phyloP scores from a whole-genome alignment of 2,329 filamentous ascomycete species.

The Fusarium brevicatenulatum region DNA sequence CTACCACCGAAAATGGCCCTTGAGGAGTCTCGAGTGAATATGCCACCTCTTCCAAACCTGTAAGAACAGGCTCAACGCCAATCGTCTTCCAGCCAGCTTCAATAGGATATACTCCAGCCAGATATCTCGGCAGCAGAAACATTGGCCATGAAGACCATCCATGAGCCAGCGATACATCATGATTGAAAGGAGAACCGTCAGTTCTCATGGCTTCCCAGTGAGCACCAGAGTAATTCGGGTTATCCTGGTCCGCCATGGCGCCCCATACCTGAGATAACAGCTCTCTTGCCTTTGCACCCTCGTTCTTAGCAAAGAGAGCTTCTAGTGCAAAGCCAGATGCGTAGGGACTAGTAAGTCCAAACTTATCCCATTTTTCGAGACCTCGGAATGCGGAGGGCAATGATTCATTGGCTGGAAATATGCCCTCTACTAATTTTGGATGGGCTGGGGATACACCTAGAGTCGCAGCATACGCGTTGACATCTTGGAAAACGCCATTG shows the following conservation, averaged over 20 bases:
- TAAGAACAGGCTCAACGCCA: background rate
- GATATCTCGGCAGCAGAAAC: background rate
- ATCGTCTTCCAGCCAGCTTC: background rate
- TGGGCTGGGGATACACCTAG: background rate
- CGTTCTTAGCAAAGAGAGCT: background rate
- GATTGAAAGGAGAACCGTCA: background rate
- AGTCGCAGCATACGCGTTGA: background rate
- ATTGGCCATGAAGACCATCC: constrained; percentile 13
- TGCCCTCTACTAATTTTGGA: background rate
- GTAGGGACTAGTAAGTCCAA: background rate
- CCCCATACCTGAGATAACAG: background rate
- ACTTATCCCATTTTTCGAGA: background rate
- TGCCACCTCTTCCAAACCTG: background rate
- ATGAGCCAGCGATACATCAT: background rate
- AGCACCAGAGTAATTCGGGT: background rate
- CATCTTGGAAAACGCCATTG: background rate
- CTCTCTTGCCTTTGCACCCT: background rate
- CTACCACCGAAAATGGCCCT: rapidly evolving
- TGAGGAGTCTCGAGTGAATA: background rate
- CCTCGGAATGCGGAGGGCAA: background rate
- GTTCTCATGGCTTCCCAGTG: constrained; percentile 3
- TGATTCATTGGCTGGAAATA: background rate
- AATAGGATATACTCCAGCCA: background rate
- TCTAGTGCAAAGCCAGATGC: constrained; percentile 2
- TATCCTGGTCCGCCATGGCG: background rate